Evolutionary conservation across 1,284 basidiomycete species (phyloP), one percentile per base, ranked within the genome.

Genomic region (Ustilago nuda): DNA sequence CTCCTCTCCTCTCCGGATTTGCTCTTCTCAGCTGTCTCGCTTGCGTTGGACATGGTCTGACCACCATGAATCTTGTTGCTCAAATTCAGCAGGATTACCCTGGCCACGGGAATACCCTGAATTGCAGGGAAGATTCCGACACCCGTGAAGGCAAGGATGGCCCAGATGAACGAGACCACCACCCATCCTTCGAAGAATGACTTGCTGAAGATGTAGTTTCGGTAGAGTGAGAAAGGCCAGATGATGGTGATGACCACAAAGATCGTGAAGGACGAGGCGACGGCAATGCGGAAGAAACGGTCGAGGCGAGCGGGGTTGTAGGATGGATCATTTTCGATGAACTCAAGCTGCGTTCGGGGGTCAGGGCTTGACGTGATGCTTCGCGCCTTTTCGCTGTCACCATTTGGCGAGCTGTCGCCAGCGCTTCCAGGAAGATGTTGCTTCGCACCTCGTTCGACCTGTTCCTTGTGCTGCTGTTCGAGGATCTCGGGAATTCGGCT

Each of bases 101-200:
- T 65, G 48, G 80, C 68, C 1, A 79, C 59, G 8, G 77, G 79
- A 3, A 78, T 59, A n/a, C 82, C 82, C 52, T 84, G 81, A 32
- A 76, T 43, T 8, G 82, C 56, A 1, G 83, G 83, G 55, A 70
- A 82, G 30, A 84, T 62, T 4, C 77, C 79, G 4, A 84, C 83
- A 17, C 72, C 78, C 15, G 67, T 35, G 51, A 84, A 82, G 2
- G 69, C 79, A 17, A 80, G 41, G 50, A 80, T 55, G 7, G 81
- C 81, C 84, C 84, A 85, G 46, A 83, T 76, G 56, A 83, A 68
- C 7, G 66, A 66, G 30, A 84, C 83, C 3, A 79, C 67, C 11
- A 83, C 68, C 84, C 84, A 85, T 23, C 84, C 84, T 11, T 66
- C 59, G 58, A 85, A 84, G 68, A 85, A 86, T n/a, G 52, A 59